These are phyloP conservation scores for Cercophora samala DNA, from an alignment of 495 filamentous ascomycete species.

Conservation along the genomic window DNA sequence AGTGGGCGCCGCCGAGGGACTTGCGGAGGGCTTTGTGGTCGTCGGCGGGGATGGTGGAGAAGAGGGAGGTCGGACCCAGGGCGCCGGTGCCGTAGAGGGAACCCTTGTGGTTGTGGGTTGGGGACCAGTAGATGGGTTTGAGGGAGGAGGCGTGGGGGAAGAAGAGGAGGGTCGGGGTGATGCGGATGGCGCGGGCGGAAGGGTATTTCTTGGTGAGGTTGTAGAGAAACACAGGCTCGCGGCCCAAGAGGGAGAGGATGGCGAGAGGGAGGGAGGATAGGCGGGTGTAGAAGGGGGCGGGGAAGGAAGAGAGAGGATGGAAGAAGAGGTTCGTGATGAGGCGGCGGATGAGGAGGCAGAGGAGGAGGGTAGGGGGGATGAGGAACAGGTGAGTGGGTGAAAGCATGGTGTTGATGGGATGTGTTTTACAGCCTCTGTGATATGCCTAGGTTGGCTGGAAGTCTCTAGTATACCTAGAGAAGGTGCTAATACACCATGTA, in stretches of 20 bases:
- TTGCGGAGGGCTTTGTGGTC: constrained; percentile 1
- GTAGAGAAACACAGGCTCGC: not conserved
- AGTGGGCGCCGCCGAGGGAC: constrained; percentile 3
- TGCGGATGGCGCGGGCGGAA: not conserved
- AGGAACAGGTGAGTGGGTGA: not conserved
- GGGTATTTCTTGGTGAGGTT: not conserved
- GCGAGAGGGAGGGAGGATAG: not conserved
- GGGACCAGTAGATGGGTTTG: constrained; percentile 5
- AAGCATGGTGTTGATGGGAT: not conserved
- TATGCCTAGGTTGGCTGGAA: not conserved
- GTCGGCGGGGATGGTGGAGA: not conserved
- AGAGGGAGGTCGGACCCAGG: not conserved
- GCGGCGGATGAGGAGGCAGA: not conserved
- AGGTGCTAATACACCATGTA: too few relatives aligned
- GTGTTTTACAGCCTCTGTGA: not conserved
- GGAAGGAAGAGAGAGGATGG: not conserved
- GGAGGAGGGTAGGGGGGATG: not conserved
- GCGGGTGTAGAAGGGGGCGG: not conserved
- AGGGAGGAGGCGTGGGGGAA: not conserved
- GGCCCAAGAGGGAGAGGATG: not conserved
- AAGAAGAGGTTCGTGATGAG: not conserved
- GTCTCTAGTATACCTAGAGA: too few relatives aligned
- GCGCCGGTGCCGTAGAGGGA: constrained; percentile 1
- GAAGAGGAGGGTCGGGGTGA: not conserved
- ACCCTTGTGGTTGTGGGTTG: not conserved